Evolutionary conservation across 345 rosid species (phyloP).

Genomic region (Acer negundo): DNA sequence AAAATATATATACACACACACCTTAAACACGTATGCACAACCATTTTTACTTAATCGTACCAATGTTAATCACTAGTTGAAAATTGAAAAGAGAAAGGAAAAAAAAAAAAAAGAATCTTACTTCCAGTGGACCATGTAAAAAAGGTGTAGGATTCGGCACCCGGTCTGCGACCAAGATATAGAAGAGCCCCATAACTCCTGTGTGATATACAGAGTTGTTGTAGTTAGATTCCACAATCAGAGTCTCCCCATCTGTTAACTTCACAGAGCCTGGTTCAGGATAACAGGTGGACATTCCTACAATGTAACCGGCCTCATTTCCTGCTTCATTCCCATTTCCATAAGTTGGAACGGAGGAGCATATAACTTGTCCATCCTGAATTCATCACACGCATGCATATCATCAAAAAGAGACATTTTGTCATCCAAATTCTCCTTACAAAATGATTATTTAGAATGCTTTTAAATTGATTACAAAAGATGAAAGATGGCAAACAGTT

Average conservation of each 20-base stretch:
- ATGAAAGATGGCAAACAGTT: neutral
- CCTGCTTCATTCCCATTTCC: constrained; percentile 81
- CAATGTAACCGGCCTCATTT: constrained; percentile 83
- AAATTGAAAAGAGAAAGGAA: too few species aligned
- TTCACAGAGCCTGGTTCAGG: constrained; percentile 64
- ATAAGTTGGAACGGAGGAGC: constrained; percentile 59
- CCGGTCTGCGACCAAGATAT: constrained; percentile 61
- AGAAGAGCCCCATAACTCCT: constrained; percentile 89
- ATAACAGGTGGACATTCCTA: constrained; percentile 93
- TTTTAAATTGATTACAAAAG: neutral
- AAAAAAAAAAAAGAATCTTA: constrained; percentile 21
- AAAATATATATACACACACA: neutral
- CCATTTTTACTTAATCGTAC: neutral
- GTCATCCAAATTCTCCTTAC: neutral
- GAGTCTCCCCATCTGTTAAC: constrained; percentile 60
- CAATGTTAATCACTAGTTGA: neutral
- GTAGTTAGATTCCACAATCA: constrained; percentile 66
- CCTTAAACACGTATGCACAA: neutral
- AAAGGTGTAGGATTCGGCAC: constrained; percentile 32
- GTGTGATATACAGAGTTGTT: constrained; percentile 52
- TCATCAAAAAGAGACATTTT: constrained; percentile 1
- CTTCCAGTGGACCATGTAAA: constrained; percentile 28
- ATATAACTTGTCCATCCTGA: constrained; percentile 66
- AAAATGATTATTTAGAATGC: neutral
- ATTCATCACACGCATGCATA: constrained; percentile 5